Conservation (phyloP, 75 land plant species). For the Chamaecyparis obtusa region DNA sequence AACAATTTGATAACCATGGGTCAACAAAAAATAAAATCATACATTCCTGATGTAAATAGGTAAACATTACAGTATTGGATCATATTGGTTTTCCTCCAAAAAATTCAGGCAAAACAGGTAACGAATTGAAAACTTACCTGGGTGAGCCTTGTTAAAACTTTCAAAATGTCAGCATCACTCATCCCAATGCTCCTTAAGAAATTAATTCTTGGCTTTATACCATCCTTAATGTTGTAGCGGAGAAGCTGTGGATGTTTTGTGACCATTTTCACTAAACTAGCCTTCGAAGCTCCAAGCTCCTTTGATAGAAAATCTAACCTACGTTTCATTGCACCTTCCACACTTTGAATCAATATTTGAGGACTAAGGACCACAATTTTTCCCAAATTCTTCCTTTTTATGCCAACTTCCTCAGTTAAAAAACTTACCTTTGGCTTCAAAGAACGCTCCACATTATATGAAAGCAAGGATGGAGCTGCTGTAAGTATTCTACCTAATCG, state of each 20-base stretch:
- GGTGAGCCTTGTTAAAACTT: slow-evolving; percentile 69
- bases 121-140: slow-evolving; percentile 41
- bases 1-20: background rate
- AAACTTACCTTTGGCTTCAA: slow-evolving; percentile 75
- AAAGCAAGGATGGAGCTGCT: slow-evolving; percentile 71
- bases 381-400: slow-evolving; percentile 48
- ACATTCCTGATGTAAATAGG: background rate
- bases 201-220: slow-evolving; percentile 68
- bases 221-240: slow-evolving; percentile 85
- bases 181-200: slow-evolving; percentile 86
- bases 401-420: slow-evolving; percentile 77
- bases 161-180: slow-evolving; percentile 62
- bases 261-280: slow-evolving; percentile 75
- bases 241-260: slow-evolving; percentile 87
- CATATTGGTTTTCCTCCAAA: background rate
- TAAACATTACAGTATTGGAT: slow-evolving; percentile 4
- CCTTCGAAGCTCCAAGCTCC: slow-evolving; percentile 73
- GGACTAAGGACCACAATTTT: slow-evolving; percentile 82
- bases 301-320: slow-evolving; percentile 52
- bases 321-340: slow-evolving; percentile 54
- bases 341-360: slow-evolving; percentile 71
- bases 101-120: background rate
- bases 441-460: slow-evolving; percentile 71
- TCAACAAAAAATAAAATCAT: slow-evolving; percentile 9
- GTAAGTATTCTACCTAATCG: slow-evolving; percentile 68